phyloP scores from a whole-genome alignment of 2,329 filamentous ascomycete genomes.

The Cladosporium sp. region DNA sequence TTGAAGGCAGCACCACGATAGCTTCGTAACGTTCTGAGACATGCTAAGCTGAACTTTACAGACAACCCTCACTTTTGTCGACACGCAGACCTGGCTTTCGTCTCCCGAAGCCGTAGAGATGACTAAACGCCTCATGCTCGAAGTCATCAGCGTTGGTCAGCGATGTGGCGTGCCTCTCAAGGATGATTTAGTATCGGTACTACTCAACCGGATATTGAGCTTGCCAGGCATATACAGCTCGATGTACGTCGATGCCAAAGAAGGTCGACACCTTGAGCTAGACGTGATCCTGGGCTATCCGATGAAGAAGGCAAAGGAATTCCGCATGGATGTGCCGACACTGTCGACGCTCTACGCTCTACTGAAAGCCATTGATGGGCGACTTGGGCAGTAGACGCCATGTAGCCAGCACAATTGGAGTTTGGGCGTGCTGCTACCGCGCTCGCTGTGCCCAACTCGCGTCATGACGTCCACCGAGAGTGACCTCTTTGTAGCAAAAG shows the following conservation, averaged over 20 bases:
- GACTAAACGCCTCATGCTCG: conserved; percentile 39
- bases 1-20: too few species aligned
- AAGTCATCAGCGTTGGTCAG: conserved; percentile 40
- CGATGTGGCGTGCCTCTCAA: conserved; percentile 36
- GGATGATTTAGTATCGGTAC: conserved; percentile 34
- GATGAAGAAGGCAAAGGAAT: conserved; percentile 36
- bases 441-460: neutral
- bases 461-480: neutral
- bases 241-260: conserved; percentile 44
- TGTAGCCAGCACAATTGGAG: neutral
- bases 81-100: conserved; percentile 42
- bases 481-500: neutral
- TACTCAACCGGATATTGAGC: conserved; percentile 37
- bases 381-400: conserved; percentile 14
- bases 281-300: conserved; percentile 45
- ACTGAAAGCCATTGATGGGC: conserved; percentile 23
- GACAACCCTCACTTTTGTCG: conserved; percentile 40
- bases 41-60: neutral
- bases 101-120: conserved; percentile 37
- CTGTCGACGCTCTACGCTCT: conserved; percentile 38
- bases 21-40: neutral
- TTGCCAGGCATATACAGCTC: conserved; percentile 41
- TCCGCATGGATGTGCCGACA: conserved; percentile 37
- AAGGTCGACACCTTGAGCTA: conserved; percentile 42
- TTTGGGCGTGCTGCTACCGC: neutral